Base-by-base conservation (phyloP, 192 early-diverging fungal genomes). In the Coemansia sp. region DNA sequence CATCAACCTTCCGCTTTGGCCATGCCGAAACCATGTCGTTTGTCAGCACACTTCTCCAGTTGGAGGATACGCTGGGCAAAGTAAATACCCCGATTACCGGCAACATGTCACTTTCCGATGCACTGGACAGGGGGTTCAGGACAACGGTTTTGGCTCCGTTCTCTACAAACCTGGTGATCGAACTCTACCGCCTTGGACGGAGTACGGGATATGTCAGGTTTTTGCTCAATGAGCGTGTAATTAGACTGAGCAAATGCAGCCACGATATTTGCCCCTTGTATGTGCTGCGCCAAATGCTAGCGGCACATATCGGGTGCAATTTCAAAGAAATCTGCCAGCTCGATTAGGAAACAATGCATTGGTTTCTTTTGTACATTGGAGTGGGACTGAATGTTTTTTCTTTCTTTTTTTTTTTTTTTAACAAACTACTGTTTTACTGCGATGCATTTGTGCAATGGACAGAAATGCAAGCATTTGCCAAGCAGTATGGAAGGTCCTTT, bases 11-110 rank as follows among this genome's bases (percentile, higher is more conserved):
- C 63, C 62, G 73, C 2, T 80, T 80, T 61, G 77, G 62, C 23
- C 77, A 80, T 41, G 72, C 77, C 11, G 77, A 80, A 36, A 80
- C 77, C 0, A 29, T 80, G 33, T 67, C 71, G 77, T 80, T 80
- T 68, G 58, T 63, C 15, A 80, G 69, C 59, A 60, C 68, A 20
- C 52, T 74, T 9, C 60, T 80, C 10, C 23, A 48, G 9, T 46
- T 74, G 13, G 72, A 80, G 29, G 14, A 50, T 17, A 62, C 58
- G n/a, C 66, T 80, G 35, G 77, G 77, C 13, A 46, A 42, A 1
- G 35, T 35, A 1, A 34, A 53, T 2, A 13, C 43, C 11, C 69
- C 77, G 3, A 69, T 80, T 13, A 40, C 63, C 4, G 77, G 77
- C 4, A 65, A 67, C 20, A 80, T 80, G 77, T 14, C 66, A 0